Evolutionary conservation across 2,329 filamentous ascomycete species (phyloP), one percentile per base, ranked within the genome.

Genomic region (Botrytis fragariae): DNA sequence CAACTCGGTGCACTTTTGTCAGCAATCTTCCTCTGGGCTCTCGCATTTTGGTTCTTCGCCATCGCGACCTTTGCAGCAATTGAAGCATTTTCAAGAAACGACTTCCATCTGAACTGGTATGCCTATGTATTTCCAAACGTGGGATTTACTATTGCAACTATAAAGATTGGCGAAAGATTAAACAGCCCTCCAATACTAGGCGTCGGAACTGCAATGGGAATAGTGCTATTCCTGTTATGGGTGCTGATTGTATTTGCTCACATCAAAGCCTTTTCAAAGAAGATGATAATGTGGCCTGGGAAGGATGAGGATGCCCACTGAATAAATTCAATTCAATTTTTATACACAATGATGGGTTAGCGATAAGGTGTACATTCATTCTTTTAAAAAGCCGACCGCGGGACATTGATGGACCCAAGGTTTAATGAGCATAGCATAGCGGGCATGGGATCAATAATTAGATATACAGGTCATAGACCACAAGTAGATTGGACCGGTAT

Each of bases 31-130:
- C 83, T 94, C 16, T 93, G 91, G 91, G 87, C 88, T 0, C 80
- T 93, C 22, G 84, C 85, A 18, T 82, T 88, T 73, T 88, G 86
- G 86, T 88, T 88, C 80, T 88, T 88, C 78, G 79, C 79, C 74
- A 82, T 85, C n/a, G 80, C 82, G 18, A 74, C 83, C 9, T 76
- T 84, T 45, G 81, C 81, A 72, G 80, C 83, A 16, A 35, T 80
- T 81, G 74, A 78, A 83, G 29, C 72, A n/a, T 39, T 67, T 37
- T 44, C 79, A 87, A 45, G 85, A 86, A 4, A 85, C 84, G 79
- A 82, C 83, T 90, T 90, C 76, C 87, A 89, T 74, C 83, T 91
- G 3, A 88, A 87, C 0, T 91, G 88, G 88, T 92, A 88, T 87
- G 88, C 89, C 0, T 86, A 88, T 80, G 87, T 90, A 16, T 90